phyloP scores from a whole-genome alignment of 1,139 yeast genomes.

The Suhomyces guaymorum region DNA sequence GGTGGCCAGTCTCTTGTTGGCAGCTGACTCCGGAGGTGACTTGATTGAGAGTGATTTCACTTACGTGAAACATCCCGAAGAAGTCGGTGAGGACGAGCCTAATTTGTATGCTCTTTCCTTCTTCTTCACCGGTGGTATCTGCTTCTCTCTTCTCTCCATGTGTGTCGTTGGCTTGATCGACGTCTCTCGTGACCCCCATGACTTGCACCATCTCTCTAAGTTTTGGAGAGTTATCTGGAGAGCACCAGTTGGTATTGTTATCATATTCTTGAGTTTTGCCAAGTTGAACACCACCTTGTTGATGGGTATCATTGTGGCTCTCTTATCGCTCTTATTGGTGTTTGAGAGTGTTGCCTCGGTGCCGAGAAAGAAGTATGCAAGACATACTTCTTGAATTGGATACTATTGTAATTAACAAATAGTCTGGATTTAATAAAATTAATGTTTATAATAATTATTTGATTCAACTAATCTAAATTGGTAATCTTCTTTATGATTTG shows the following conservation, averaged over 20 bases:
- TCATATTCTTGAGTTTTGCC: conserved; percentile 48
- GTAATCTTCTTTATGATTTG: no score
- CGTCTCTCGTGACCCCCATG: conserved; percentile 36
- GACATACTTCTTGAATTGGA: not conserved
- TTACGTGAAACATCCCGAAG: conserved; percentile 10
- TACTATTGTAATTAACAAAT: no score
- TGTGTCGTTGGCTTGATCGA: conserved; percentile 42
- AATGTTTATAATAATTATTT: no score
- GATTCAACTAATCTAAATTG: no score
- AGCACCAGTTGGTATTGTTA: conserved; percentile 38
- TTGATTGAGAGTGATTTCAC: conserved; percentile 24
- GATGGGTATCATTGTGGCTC: conserved; percentile 44
- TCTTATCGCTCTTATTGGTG: conserved; percentile 32
- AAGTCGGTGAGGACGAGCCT: conserved; percentile 26
- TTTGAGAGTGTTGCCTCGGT: conserved; percentile 38
- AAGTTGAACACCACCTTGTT: conserved; percentile 42
- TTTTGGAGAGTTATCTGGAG: conserved; percentile 45
- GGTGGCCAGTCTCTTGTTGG: conserved; percentile 51
- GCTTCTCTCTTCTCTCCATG: conserved; percentile 39
- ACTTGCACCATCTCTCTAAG: conserved; percentile 31
- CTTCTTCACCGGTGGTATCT: conserved; percentile 52
- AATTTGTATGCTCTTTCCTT: conserved; percentile 42
- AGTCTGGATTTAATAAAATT: no score
- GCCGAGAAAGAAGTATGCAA: conserved; percentile 22
- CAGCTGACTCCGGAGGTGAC: conserved; percentile 67